Evolutionary conservation across 2,329 filamentous ascomycete genomes (phyloP).

Genomic region (Cercospora sp.): DNA sequence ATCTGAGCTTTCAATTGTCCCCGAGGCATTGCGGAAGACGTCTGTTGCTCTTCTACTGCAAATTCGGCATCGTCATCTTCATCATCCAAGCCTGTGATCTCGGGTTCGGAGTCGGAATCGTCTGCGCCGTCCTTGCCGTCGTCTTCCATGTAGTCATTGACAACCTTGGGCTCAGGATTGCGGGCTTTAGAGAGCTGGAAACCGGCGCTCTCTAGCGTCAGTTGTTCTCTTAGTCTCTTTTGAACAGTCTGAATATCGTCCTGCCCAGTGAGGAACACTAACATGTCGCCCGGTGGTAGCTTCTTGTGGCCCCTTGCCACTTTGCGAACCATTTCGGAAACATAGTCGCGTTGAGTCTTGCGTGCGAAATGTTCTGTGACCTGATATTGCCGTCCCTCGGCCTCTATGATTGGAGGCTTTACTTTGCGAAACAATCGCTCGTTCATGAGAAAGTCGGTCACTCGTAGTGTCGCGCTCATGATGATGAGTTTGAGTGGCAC

Average conservation of each 20-base stretch:
- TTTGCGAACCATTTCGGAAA: slow-evolving; percentile 86
- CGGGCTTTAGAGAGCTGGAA: slow-evolving; percentile 21
- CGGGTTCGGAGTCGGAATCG: slow-evolving; percentile 58
- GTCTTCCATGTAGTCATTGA: slow-evolving; percentile 37
- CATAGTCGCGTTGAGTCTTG: slow-evolving; percentile 79
- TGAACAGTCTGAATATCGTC: slow-evolving; percentile 86
- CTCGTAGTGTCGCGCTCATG: slow-evolving; percentile 93
- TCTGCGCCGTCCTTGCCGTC: slow-evolving; percentile 46
- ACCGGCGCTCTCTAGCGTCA: slow-evolving; percentile 51
- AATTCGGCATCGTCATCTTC: slow-evolving; percentile 56
- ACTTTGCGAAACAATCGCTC: slow-evolving; percentile 67
- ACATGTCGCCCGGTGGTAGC: slow-evolving; percentile 82
- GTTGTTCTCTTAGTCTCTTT: slow-evolving; percentile 72
- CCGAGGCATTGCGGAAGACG: slow-evolving; percentile 47
- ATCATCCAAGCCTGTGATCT: slow-evolving; percentile 60
- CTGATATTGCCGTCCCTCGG: slow-evolving; percentile 86
- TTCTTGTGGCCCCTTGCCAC: slow-evolving; percentile 85
- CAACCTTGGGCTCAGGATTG: background rate
- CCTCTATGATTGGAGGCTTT: slow-evolving; percentile 76
- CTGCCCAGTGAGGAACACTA: slow-evolving; percentile 92
- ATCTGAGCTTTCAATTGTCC: slow-evolving; percentile 74
- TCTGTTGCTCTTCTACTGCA: slow-evolving; percentile 47
- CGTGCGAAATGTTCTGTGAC: slow-evolving; percentile 88
- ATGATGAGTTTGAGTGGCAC: slow-evolving; percentile 88
- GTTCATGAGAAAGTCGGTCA: slow-evolving; percentile 89